These are phyloP conservation scores for Aspergillus pseudonomiae DNA, from an alignment of 2,329 filamentous ascomycete species.

Conservation along the genomic window DNA sequence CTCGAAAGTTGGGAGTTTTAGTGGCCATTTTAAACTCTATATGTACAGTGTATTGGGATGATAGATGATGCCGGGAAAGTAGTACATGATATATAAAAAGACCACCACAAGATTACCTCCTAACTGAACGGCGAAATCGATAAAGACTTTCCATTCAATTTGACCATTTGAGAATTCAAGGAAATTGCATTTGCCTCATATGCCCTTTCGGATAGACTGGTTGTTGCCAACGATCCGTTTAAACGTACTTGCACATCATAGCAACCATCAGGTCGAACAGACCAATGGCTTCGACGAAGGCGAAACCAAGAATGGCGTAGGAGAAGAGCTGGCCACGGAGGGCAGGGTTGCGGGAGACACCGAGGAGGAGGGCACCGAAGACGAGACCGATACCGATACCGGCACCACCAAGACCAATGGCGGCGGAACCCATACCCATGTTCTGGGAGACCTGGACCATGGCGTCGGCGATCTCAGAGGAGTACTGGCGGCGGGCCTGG, in stretches of 20 bases:
- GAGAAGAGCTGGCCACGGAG: slow-evolving; percentile 95
- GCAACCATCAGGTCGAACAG: slow-evolving; percentile 89
- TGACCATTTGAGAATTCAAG: slow-evolving; percentile 4
- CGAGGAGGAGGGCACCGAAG: slow-evolving; percentile 85
- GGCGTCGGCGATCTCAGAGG: slow-evolving; percentile 80
- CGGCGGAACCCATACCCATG: slow-evolving; percentile 84
- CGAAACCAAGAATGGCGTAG: slow-evolving; percentile 93
- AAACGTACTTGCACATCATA: slow-evolving; percentile 88
- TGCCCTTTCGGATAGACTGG: neutral
- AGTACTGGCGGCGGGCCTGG: slow-evolving; percentile 75
- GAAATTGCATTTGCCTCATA: slow-evolving; percentile 6
- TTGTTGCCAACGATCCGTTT: slow-evolving; percentile 22
- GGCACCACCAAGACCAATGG: slow-evolving; percentile 89
- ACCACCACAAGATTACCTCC: slow-evolving; percentile 30
- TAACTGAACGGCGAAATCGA: slow-evolving; percentile 6
- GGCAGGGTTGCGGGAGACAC: slow-evolving; percentile 90
- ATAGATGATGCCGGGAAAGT: slow-evolving; percentile 29
- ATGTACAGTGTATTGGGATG: slow-evolving; percentile 33
- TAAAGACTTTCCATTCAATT: neutral
- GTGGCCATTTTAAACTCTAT: slow-evolving; percentile 35
- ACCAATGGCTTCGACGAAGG: slow-evolving; percentile 81
- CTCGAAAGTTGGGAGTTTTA: slow-evolving; percentile 12
- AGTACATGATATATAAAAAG: slow-evolving; percentile 36
- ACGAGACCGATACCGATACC: slow-evolving; percentile 96
- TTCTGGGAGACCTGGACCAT: slow-evolving; percentile 91